Percentiles rank a stretch among this genome's conserved stretches.
phyloP scores from a whole-genome alignment of 148 eudicot species.

The Euryodendron excelsum region DNA sequence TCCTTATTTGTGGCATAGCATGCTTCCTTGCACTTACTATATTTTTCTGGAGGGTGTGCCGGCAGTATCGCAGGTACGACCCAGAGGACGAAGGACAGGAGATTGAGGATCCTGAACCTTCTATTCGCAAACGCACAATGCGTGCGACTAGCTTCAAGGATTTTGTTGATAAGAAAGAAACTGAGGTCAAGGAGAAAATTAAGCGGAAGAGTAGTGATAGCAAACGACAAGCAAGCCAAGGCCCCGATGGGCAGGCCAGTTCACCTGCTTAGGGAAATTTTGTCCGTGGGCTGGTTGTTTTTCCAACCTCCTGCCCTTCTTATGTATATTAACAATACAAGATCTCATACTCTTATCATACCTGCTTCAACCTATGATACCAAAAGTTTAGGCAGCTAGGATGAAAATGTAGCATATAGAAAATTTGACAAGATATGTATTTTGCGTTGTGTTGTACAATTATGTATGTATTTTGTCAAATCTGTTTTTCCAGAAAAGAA shows the following conservation, averaged over 20 bases:
- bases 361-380: neutral
- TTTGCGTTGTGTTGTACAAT: neutral
- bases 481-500: neutral
- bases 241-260: constrained; percentile 31
- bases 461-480: neutral
- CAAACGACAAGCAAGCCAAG: constrained; percentile 27
- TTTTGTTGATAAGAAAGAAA: constrained; percentile 71
- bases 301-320: too few species aligned
- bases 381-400: constrained; percentile 8
- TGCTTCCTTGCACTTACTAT: constrained; percentile 55
- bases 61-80: constrained; percentile 55
- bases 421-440: neutral
- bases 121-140: constrained; percentile 28
- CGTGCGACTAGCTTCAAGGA: constrained; percentile 55
- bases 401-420: neutral
- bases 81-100: constrained; percentile 38
- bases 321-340: neutral
- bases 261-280: constrained; percentile 23
- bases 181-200: constrained; percentile 51
- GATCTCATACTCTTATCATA: neutral
- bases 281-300: too few species aligned
- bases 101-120: constrained; percentile 39
- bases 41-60: constrained; percentile 49
- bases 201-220: constrained; percentile 37
- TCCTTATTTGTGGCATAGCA: constrained; percentile 72